Evolutionary conservation across 768 basidiomycete genomes (phyloP).

Genomic region (Polyporus arcularius): DNA sequence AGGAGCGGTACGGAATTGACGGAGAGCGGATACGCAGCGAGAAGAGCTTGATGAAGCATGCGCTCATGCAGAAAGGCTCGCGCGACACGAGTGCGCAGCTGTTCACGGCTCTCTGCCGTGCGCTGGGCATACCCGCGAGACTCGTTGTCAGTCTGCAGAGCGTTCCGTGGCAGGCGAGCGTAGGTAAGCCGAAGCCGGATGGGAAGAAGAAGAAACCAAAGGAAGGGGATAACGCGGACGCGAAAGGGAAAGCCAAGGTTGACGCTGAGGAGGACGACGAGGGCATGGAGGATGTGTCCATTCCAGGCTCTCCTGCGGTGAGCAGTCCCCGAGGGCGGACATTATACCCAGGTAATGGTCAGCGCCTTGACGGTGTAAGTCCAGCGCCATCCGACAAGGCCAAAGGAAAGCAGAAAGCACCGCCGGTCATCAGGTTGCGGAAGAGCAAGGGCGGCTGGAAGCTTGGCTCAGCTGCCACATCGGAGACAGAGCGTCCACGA

Average conservation of each 20-base stretch:
- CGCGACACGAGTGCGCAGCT: conserved; percentile 88
- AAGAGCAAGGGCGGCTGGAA: conserved; percentile 50
- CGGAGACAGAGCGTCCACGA: conserved; percentile 8
- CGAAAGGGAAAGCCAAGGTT: conserved; percentile 1
- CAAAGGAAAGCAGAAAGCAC: conserved; percentile 60
- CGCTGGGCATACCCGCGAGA: conserved; percentile 81
- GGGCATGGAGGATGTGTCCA: conserved; percentile 41
- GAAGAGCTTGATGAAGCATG: conserved; percentile 94
- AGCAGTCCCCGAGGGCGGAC: conserved; percentile 26
- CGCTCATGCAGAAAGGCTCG: conserved; percentile 74
- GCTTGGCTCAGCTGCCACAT: conserved; percentile 31
- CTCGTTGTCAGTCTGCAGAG: conserved; percentile 90
- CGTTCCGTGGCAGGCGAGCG: conserved; percentile 81
- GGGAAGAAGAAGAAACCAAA: conserved; percentile 36
- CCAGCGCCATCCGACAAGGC: conserved; percentile 37
- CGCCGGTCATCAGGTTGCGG: conserved; percentile 58
- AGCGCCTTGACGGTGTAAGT: conserved; percentile 38
- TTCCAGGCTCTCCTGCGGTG: conserved; percentile 14
- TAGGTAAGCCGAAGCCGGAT: conserved; percentile 55
- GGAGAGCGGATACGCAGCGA: conserved; percentile 70
- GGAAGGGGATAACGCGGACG: conserved; percentile 26
- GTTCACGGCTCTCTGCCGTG: conserved; percentile 88
- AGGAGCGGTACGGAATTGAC: conserved; percentile 35
- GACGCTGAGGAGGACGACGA: conserved; percentile 19
- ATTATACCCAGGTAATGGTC: conserved; percentile 41